Base-by-base conservation (phyloP, 345 rosid genomes). In the Xanthoceras sorbifolium region DNA sequence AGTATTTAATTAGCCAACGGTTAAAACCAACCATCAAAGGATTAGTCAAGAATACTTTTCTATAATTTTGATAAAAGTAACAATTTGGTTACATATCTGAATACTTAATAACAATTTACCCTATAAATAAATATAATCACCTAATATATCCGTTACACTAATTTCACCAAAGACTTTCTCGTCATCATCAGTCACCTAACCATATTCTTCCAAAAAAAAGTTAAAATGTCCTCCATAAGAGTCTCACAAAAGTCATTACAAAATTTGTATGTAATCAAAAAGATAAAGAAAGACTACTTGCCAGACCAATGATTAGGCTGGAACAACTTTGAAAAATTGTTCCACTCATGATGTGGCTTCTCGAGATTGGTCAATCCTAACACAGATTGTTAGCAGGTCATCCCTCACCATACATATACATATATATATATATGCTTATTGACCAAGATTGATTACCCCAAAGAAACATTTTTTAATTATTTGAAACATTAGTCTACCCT, bases 281-380 rank as follows among this genome's bases (percentile, higher is more conserved):
- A 65, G 78, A 79, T 64, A n/a, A 57, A 42, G 82, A 76, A 69
- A 83, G 75, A 26, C 67, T 44, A 81, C 81, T 75, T 77, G 54
- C 20, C 48, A 32, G 61, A 15, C n/a, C n/a, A n/a, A n/a, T n/a
- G 36, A 71, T 34, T 64, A 38, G 59, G 26, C 36, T 59, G 61
- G 5, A 9, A 12, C 25, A 60, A 50, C n/a, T 42, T 12, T 22
- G 59, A 25, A 22, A 20, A 14, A 64, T 62, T 67, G 62, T 29
- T 26, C 40, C 2, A 14, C 31, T 48, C 31, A 25, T 29, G 52
- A 69, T 68, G 65, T 74, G 20, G 48, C 42, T 15, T 74, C 62
- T 36, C 62, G 64, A 38, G 29, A 78, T 57, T 42, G 72, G 69
- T 52, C n/a, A 48, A 32, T 64, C 66, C 65, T 18, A 52, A 67